Base-by-base conservation (phyloP, 192 early-diverging fungal genomes). In the Spizellomyces punctatus region DNA sequence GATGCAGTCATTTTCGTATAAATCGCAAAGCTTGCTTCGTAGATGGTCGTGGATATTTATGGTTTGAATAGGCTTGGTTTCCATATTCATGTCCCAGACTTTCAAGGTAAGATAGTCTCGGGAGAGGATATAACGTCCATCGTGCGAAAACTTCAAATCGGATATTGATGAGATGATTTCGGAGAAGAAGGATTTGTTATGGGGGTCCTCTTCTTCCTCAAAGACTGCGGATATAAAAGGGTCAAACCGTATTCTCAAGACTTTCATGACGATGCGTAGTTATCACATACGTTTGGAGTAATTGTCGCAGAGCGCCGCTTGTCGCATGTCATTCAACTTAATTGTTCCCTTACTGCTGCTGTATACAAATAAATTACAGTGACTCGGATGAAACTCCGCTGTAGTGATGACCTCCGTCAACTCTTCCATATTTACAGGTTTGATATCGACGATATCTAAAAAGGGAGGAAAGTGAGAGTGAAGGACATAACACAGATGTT, bases 391-490 rank as follows among this genome's bases (percentile, higher is more conserved):
- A 82, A 99, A 99, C 82, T 98, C 96, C 46, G 95, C 94, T 0
- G 94, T 93, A 21, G 97, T 99, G 76, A 99, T 99, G 73, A 99
- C 97, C 77, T 99, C 96, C 22, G 96, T 98, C 72, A 99, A 76
- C 69, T 99, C 96, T 74, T 99, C 97, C 97, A 99, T 99, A 75
- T 98, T 98, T n/a, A 92, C 94, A 45, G 98, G 98, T 84, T 99
- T 99, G 78, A 99, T 99, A 76, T 99, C 98, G 55, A 99, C 96
- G 85, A 99, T 95, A 77, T 99, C 94, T 95, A 48, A 36, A 36
- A 36, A 36, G 27, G 27, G 27, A 36, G 27, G 27, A 3, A 36
- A 36, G 3, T 8, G 12, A 9, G 57, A 73, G 45, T 57, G 12
- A 12, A 45, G 58, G 10, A 36, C 27, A 36, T 36, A 36, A 36